These are phyloP conservation scores for Chaetomium olivaceum DNA, from an alignment of 2,329 filamentous ascomycete species.

Conservation along the genomic window DNA sequence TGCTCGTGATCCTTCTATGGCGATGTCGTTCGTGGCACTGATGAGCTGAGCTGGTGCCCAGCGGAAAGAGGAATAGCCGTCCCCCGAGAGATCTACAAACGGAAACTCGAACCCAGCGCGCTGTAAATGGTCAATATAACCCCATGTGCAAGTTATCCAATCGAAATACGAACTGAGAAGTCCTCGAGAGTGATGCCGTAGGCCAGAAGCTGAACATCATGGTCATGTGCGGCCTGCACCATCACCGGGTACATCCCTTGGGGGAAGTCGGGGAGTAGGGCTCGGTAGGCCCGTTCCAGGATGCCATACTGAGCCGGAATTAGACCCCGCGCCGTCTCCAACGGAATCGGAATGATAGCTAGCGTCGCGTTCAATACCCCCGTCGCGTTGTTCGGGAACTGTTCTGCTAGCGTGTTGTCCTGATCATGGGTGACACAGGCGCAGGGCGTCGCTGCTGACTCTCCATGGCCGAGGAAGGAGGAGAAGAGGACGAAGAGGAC, in stretches of 20 bases:
- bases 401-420: conserved; percentile 51
- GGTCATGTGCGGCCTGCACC: conserved; percentile 51
- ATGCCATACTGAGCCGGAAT: conserved; percentile 53
- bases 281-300: conserved; percentile 49
- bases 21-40: conserved; percentile 44
- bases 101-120: conserved; percentile 55
- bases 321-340: conserved; percentile 47
- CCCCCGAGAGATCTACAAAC: conserved; percentile 54
- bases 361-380: conserved; percentile 57
- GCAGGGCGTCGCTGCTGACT: conserved; percentile 18
- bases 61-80: conserved; percentile 53
- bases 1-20: conserved; percentile 46
- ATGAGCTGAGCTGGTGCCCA: conserved; percentile 52
- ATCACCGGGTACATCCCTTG: conserved; percentile 55
- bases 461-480: conserved; percentile 28
- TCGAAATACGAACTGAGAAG: conserved; percentile 46
- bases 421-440: conserved; percentile 33
- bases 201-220: conserved; percentile 49
- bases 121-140: conserved; percentile 38
- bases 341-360: conserved; percentile 52
- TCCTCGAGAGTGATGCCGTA: conserved; percentile 46
- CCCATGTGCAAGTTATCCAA: background rate
- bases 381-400: conserved; percentile 50
- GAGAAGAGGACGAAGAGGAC: conserved; percentile 29
- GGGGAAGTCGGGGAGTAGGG: conserved; percentile 51